phyloP scores from a whole-genome alignment of 2,329 filamentous ascomycete species.

The Phialocephala sp. region DNA sequence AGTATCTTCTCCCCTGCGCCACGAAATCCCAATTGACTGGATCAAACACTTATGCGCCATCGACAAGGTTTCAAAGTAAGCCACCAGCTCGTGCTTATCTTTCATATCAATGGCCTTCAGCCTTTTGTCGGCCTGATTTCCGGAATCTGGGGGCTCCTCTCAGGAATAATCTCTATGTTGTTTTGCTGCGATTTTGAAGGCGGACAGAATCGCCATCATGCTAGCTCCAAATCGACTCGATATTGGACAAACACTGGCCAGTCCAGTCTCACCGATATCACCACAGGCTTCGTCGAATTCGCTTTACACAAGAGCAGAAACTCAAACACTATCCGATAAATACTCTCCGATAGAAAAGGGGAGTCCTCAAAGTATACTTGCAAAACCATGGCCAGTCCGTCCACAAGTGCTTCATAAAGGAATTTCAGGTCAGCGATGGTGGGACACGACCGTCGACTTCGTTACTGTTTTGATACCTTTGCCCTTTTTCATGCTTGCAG shows the following conservation, averaged over 20 bases:
- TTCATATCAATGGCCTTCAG: constrained; percentile 9
- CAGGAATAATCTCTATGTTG: constrained; percentile 12
- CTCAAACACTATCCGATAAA: constrained; percentile 24
- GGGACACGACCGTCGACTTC: constrained; percentile 30
- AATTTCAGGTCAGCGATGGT: constrained; percentile 25
- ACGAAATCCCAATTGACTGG: constrained; percentile 17
- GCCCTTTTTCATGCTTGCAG: constrained; percentile 32
- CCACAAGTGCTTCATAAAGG: constrained; percentile 31
- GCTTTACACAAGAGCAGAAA: constrained; percentile 22
- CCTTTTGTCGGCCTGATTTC: constrained; percentile 13
- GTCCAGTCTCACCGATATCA: constrained; percentile 16
- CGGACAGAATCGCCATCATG: constrained; percentile 14
- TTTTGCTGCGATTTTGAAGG: constrained; percentile 8
- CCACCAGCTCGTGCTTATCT: constrained; percentile 12
- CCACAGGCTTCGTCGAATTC: constrained; percentile 17
- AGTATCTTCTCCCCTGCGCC: constrained; percentile 17
- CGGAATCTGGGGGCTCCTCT: constrained; percentile 1
- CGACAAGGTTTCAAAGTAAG: constrained; percentile 25
- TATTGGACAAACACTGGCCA: constrained; percentile 3
- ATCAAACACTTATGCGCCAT: constrained; percentile 28
- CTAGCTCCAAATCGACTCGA: constrained; percentile 12
- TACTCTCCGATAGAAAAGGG: constrained; percentile 19
- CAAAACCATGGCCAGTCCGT: constrained; percentile 34
- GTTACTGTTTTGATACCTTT: constrained; percentile 31
- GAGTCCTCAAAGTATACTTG: constrained; percentile 26